These are phyloP conservation scores for Penicillium arizonense DNA, from an alignment of 495 filamentous ascomycete genomes.

Conservation along the genomic window DNA sequence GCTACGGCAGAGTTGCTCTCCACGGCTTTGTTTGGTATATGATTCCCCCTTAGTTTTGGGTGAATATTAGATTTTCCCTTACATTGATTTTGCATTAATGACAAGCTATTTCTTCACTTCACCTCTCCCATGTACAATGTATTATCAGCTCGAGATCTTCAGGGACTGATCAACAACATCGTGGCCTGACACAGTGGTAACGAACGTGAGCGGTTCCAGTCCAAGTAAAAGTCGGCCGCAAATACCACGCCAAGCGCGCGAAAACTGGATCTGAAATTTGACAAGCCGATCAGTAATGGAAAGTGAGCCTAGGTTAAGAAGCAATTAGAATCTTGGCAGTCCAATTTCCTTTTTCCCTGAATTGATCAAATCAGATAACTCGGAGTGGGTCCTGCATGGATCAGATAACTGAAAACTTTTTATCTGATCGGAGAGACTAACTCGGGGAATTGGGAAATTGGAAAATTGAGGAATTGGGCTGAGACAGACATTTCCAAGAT, in stretches of 20 bases:
- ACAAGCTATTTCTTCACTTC: not conserved
- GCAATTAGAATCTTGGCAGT: not conserved
- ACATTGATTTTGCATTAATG: constrained; percentile 8
- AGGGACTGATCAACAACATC: not conserved
- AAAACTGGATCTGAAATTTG: not conserved
- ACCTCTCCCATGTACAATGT: not conserved
- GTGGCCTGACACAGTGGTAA: not conserved
- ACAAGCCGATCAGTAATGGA: not conserved
- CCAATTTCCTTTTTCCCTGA: not conserved
- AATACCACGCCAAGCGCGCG: not conserved
- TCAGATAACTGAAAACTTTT: constrained; percentile 34
- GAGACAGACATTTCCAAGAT: not conserved
- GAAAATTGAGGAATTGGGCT: not conserved
- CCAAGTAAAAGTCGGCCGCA: not conserved
- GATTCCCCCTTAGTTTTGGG: constrained; percentile 9
- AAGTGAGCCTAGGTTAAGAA: too few species aligned
- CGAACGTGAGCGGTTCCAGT: not conserved
- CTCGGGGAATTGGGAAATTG: not conserved
- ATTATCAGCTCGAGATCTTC: not conserved
- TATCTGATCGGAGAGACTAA: constrained; percentile 26
- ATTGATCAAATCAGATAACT: constrained; percentile 10
- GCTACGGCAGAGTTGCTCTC: not conserved
- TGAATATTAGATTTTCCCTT: constrained; percentile 8
- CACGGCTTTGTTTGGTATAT: not conserved
- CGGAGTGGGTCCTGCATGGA: constrained; percentile 24